Conservation (phyloP, 2,329 filamentous ascomycete species). For the Thermoascus crustaceus region DNA sequence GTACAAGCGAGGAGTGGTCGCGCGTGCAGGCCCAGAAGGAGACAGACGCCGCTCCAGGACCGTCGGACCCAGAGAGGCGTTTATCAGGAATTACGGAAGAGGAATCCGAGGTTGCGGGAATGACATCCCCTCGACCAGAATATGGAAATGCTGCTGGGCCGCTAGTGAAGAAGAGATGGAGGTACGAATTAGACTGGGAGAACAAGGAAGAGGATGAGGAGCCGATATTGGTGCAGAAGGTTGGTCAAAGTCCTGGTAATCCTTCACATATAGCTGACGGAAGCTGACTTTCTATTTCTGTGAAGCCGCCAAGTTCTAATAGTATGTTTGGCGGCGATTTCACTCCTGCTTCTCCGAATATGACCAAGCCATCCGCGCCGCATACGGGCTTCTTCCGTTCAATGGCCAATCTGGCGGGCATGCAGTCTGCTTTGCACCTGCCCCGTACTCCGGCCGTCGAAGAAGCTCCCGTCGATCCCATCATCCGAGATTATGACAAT, state of each 20-base stretch:
- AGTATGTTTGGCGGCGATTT: conserved; percentile 52
- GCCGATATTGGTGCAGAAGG: conserved; percentile 81
- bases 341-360: conserved; percentile 42
- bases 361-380: conserved; percentile 54
- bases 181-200: conserved; percentile 78
- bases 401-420: conserved; percentile 65
- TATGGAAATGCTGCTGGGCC: conserved; percentile 33
- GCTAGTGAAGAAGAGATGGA: conserved; percentile 59
- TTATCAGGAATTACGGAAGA: conserved; percentile 30
- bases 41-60: conserved; percentile 15
- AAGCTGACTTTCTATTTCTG: conserved; percentile 7
- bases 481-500: conserved; percentile 89
- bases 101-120: conserved; percentile 28
- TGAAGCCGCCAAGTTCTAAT: conserved; percentile 27
- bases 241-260: conserved; percentile 27
- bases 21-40: conserved; percentile 22
- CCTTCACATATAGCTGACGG: conserved; percentile 3
- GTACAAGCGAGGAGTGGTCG: conserved; percentile 70
- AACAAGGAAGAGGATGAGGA: conserved; percentile 62
- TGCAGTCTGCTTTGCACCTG: conserved; percentile 46
- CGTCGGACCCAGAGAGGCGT: conserved; percentile 41
- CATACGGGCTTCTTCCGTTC: conserved; percentile 75
- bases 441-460: conserved; percentile 44
- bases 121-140: conserved; percentile 30
- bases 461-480: conserved; percentile 58